A percentile compares a stretch with the other conserved stretches of the same genome.
phyloP scores from a whole-genome alignment of 1,139 yeast species.

The Kurtzmaniella quercitrusa region DNA sequence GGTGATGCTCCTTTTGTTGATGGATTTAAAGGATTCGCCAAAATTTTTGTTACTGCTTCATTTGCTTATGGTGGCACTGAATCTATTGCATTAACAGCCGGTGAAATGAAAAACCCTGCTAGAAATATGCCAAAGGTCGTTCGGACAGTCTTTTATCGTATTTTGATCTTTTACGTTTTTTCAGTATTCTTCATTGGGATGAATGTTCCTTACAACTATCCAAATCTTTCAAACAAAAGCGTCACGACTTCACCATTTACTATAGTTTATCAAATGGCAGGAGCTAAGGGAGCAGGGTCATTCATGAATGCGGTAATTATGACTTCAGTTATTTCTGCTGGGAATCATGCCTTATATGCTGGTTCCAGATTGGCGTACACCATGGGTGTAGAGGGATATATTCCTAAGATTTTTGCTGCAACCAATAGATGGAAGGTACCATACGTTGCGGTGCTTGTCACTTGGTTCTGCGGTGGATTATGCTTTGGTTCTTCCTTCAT shows the following conservation, averaged over 20 bases:
- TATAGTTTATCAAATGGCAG: constrained; percentile 52
- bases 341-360: constrained; percentile 42
- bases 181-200: constrained; percentile 44
- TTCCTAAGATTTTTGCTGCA: constrained; percentile 32
- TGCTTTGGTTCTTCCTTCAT: constrained; percentile 42
- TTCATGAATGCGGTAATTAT: constrained; percentile 43
- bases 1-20: constrained; percentile 41
- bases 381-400: constrained; percentile 37
- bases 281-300: constrained; percentile 41
- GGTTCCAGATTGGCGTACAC: constrained; percentile 41
- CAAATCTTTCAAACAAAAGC: constrained; percentile 33
- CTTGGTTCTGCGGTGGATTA: constrained; percentile 40
- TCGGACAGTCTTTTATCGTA: constrained; percentile 54
- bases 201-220: constrained; percentile 40
- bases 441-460: constrained; percentile 35
- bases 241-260: constrained; percentile 63
- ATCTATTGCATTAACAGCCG: constrained; percentile 61
- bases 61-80: constrained; percentile 71
- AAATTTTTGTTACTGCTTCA: constrained; percentile 49
- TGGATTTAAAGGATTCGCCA: constrained; percentile 38
- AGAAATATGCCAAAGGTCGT: constrained; percentile 56
- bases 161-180: constrained; percentile 34
- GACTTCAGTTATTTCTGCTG: constrained; percentile 44
- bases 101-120: constrained; percentile 58
- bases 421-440: constrained; percentile 35